phyloP scores from a whole-genome alignment of 1,284 basidiomycete genomes.

The Austroboletus niveus region DNA sequence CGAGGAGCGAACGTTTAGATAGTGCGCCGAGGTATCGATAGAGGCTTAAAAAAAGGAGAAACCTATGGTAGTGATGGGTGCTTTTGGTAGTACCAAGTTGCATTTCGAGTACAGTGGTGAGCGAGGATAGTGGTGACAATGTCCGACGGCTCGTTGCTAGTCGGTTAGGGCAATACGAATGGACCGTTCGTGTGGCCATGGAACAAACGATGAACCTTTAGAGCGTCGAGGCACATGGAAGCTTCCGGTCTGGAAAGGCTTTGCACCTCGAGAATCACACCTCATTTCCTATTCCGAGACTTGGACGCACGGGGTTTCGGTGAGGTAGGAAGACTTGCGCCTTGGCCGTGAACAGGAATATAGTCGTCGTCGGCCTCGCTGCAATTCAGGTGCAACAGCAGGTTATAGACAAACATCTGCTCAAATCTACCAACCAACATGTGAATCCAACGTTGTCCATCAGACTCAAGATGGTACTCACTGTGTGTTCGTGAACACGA shows the following conservation, averaged over 20 bases:
- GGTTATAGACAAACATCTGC: conserved; percentile 82
- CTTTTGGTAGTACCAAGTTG: conserved; percentile 8
- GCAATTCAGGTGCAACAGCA: conserved; percentile 77
- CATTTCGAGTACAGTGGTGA: conserved; percentile 16
- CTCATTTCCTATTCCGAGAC: conserved; percentile 33
- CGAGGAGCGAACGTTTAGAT: conserved; percentile 7
- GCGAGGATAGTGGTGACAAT: conserved; percentile 1
- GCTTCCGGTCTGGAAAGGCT: too few species aligned
- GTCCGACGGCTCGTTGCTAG: not conserved
- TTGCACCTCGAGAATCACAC: not conserved
- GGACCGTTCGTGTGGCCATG: not conserved
- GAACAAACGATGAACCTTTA: not conserved
- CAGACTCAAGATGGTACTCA: conserved; percentile 40
- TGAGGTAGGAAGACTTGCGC: conserved; percentile 43
- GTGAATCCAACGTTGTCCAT: not conserved
- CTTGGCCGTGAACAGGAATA: conserved; percentile 72
- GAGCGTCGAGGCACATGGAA: not conserved
- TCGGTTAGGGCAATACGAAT: not conserved
- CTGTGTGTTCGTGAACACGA: conserved; percentile 88
- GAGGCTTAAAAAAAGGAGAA: conserved; percentile 1
- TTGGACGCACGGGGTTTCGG: conserved; percentile 33
- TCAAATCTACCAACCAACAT: conserved; percentile 58
- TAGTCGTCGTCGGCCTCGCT: conserved; percentile 72
- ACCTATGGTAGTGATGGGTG: not conserved
- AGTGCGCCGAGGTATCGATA: conserved; percentile 15